These are phyloP conservation scores for Penicillium sp. DNA, from an alignment of 2,329 filamentous ascomycete genomes.

Conservation along the genomic window DNA sequence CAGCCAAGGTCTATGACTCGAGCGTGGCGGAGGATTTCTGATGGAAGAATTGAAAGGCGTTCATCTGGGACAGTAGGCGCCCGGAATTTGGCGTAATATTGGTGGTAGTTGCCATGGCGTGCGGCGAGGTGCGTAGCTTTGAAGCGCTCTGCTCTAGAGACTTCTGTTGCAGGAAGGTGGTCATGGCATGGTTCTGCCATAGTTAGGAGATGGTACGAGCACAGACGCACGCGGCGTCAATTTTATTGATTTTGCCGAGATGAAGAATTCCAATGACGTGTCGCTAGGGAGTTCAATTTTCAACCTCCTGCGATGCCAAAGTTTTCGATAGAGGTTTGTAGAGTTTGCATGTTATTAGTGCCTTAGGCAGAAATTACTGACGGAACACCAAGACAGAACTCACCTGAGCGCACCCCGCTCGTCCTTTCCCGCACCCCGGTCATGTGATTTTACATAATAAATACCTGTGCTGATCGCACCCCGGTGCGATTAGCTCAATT, in stretches of 20 bases:
- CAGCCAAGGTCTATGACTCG: conserved; percentile 36
- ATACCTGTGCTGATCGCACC: no score
- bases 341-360: conserved; percentile 18
- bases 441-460: no score
- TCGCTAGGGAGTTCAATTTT: conserved; percentile 13
- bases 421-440: no score
- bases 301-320: conserved; percentile 18
- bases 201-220: conserved; percentile 20
- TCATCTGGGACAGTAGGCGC: conserved; percentile 33
- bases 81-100: conserved; percentile 35
- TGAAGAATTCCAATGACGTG: conserved; percentile 15
- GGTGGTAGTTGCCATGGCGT: conserved; percentile 36
- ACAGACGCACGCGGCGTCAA: conserved; percentile 15
- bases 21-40: conserved; percentile 32
- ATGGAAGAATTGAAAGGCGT: conserved; percentile 34
- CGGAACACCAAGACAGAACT: no score
- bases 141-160: conserved; percentile 35
- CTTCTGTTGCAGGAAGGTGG: conserved; percentile 24
- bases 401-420: no score
- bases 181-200: conserved; percentile 29
- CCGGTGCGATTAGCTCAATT: no score
- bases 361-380: conserved; percentile 21
- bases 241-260: conserved; percentile 19
- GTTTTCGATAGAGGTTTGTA: conserved; percentile 14
- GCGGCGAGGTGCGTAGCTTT: conserved; percentile 36